Conservation (phyloP, 129 eudicot species). For the Flaveria sonorensis region DNA sequence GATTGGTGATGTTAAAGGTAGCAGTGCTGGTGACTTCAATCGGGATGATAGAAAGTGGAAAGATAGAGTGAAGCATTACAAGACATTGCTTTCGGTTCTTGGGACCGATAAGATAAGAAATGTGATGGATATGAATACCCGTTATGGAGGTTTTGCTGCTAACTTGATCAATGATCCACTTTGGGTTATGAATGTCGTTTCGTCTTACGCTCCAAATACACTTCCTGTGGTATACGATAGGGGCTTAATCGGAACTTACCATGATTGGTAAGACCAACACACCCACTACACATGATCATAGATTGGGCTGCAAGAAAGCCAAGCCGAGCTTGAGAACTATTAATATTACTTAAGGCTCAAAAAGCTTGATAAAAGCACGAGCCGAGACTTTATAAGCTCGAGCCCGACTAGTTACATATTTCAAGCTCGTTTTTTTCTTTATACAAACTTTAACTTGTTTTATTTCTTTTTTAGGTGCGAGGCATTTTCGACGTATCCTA, state of each 20-base stretch:
- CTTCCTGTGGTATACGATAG: constrained; percentile 86
- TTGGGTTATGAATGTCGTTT: constrained; percentile 97
- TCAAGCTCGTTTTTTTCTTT: neutral
- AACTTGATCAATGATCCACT: constrained; percentile 65
- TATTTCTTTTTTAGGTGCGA: constrained; percentile 68
- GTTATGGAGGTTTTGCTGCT: constrained; percentile 92
- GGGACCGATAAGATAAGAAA: constrained; percentile 87
- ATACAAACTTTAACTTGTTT: neutral
- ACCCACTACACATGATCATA: neutral
- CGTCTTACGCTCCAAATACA: constrained; percentile 84
- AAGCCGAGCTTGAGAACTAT: neutral
- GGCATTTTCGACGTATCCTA: constrained; percentile 96
- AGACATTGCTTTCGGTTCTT: constrained; percentile 68
- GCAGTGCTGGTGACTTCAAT: constrained; percentile 79
- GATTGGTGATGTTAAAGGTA: constrained; percentile 68
- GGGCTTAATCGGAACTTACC: constrained; percentile 87
- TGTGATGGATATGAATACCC: constrained; percentile 95
- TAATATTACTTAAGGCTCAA: neutral
- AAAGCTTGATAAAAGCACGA: no score
- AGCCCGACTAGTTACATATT: no score
- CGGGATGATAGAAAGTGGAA: constrained; percentile 81
- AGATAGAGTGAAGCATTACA: constrained; percentile 67
- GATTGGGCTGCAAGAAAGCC: neutral
- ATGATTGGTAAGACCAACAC: constrained; percentile 69
- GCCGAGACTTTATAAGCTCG: no score